These are phyloP conservation scores for Phytophthora agathidicida DNA, from an alignment of 352 stramenopile species.

Conservation along the genomic window DNA sequence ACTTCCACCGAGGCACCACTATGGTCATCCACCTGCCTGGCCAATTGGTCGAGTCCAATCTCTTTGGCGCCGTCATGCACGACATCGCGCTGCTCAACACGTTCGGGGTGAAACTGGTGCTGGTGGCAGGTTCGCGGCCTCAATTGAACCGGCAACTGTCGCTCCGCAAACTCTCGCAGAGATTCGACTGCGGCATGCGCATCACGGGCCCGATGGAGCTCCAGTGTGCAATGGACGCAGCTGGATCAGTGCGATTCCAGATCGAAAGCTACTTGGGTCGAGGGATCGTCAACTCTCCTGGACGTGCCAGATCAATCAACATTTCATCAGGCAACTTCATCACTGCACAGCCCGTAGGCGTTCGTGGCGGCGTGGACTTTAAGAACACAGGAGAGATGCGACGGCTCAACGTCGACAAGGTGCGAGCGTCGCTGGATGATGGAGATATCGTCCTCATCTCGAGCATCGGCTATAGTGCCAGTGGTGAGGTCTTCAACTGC, in stretches of 20 bases:
- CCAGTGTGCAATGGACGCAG: slow-evolving; percentile 95
- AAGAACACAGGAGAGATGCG: slow-evolving; percentile 95
- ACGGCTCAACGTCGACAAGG: slow-evolving; percentile 92
- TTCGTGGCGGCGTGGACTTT: slow-evolving; percentile 88
- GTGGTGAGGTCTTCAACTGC: slow-evolving; percentile 94
- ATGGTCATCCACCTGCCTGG: slow-evolving; percentile 97
- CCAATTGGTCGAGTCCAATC: slow-evolving; percentile 91
- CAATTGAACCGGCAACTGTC: slow-evolving; percentile 94
- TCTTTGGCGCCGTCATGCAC: slow-evolving; percentile 94
- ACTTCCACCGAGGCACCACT: slow-evolving; percentile 94
- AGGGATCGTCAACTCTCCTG: slow-evolving; percentile 86
- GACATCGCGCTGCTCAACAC: slow-evolving; percentile 96
- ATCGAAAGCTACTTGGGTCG: slow-evolving; percentile 88
- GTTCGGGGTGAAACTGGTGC: slow-evolving; percentile 94
- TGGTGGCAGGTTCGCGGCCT: slow-evolving; percentile 95
- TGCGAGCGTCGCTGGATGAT: slow-evolving; percentile 91
- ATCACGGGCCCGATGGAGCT: slow-evolving; percentile 94
- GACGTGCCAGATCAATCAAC: slow-evolving; percentile 81
- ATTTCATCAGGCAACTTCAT: slow-evolving; percentile 98
- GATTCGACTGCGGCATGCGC: slow-evolving; percentile 82
- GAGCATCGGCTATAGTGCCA: slow-evolving; percentile 95
- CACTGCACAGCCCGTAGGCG: slow-evolving; percentile 90
- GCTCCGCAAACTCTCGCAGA: slow-evolving; percentile 65
- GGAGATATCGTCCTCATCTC: slow-evolving; percentile 97
- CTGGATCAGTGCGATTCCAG: slow-evolving; percentile 89